Conservation (phyloP, 306 rosid genomes). For the Hippophae gyantsensis region DNA sequence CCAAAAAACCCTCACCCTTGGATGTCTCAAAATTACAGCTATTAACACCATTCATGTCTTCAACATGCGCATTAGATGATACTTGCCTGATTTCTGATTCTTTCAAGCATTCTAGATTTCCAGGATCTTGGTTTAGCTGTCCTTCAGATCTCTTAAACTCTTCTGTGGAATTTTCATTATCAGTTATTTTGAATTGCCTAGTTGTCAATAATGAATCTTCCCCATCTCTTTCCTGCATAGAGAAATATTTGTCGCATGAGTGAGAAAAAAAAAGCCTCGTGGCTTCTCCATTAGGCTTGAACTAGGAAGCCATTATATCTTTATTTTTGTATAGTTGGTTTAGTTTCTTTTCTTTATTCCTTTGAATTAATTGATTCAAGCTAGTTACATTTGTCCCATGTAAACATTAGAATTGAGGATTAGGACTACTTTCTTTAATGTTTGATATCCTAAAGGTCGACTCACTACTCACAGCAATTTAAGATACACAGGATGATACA, state of each 20-base stretch:
- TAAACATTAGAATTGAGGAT: not conserved
- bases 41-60: not conserved
- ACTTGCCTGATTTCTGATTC: conserved; percentile 5
- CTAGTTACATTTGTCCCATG: not conserved
- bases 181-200: conserved; percentile 13
- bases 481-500: not conserved
- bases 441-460: not conserved
- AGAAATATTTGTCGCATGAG: not conserved
- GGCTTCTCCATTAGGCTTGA: not conserved
- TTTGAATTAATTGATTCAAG: not conserved
- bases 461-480: not conserved
- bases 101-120: not conserved
- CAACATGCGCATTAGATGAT: not conserved
- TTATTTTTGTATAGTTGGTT: not conserved
- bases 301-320: not conserved
- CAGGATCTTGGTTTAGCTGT: not conserved
- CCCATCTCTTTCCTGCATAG: conserved; percentile 21
- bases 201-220: conserved; percentile 12
- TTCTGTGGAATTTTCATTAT: not conserved
- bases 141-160: conserved; percentile 9
- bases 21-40: conserved; percentile 1
- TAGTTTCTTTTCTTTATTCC: not conserved
- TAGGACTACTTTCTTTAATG: not conserved
- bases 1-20: conserved; percentile 12
- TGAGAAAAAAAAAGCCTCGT: not conserved